Evolutionary conservation across 2,329 filamentous ascomycete genomes (phyloP).

Genomic region (Fusarium xylarioides): DNA sequence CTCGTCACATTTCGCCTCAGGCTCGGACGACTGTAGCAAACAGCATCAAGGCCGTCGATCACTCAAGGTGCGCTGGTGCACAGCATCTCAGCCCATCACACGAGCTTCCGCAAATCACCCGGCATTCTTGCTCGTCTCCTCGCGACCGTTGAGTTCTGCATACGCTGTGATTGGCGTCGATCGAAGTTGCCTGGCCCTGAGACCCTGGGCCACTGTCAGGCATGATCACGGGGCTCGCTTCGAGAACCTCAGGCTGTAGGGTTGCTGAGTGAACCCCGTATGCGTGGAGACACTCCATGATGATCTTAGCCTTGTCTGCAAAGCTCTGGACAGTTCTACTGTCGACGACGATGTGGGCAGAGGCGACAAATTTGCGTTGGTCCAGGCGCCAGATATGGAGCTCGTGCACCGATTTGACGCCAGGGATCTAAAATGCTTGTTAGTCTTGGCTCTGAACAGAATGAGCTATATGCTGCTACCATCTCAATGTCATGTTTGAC

Average conservation of each 20-base stretch:
- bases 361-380: constrained; percentile 74
- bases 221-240: constrained; percentile 16
- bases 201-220: constrained; percentile 8
- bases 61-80: constrained; percentile 31
- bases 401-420: constrained; percentile 74
- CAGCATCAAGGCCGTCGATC: constrained; percentile 27
- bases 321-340: constrained; percentile 66
- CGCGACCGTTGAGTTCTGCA: constrained; percentile 19
- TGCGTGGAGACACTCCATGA: constrained; percentile 75
- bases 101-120: constrained; percentile 60
- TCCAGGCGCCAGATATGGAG: constrained; percentile 79
- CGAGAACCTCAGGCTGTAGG: constrained; percentile 69
- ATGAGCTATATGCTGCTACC: constrained; percentile 47
- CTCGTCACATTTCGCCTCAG: constrained; percentile 7
- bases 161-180: constrained; percentile 11
- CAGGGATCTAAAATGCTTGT: constrained; percentile 64
- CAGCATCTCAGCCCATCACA: constrained; percentile 65
- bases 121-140: constrained; percentile 51
- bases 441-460: constrained; percentile 3
- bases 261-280: constrained; percentile 79
- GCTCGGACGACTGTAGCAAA: neutral
- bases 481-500: constrained; percentile 75
- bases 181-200: constrained; percentile 13
- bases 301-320: constrained; percentile 66
- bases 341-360: constrained; percentile 72